These are phyloP conservation scores for Magnolia sinica DNA, from an alignment of 164 flowering plant species.

Conservation along the genomic window DNA sequence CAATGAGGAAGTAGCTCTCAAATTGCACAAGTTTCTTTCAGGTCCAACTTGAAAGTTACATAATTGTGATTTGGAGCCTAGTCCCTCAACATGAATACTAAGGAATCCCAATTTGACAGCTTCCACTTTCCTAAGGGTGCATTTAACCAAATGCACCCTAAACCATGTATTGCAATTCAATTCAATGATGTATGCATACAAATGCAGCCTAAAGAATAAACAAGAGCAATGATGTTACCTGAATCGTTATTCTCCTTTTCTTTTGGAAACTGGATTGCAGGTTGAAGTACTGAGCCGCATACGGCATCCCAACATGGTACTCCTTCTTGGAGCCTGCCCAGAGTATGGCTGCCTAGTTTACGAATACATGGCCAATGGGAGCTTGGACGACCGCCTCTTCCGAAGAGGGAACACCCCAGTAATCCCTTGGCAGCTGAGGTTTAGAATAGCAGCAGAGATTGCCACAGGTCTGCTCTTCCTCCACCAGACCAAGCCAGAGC, in stretches of 20 bases:
- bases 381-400: constrained; percentile 72
- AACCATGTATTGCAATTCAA: too few species aligned
- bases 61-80: too few species aligned
- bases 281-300: constrained; percentile 71
- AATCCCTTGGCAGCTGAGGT: constrained; percentile 60
- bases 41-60: too few species aligned
- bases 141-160: neutral
- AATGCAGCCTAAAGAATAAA: neutral
- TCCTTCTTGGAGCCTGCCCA: constrained; percentile 78
- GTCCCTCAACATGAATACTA: neutral
- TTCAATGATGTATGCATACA: neutral
- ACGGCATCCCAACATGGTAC: constrained; percentile 80
- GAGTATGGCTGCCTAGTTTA: constrained; percentile 71
- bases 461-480: constrained; percentile 67
- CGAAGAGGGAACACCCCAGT: constrained; percentile 42
- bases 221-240: neutral
- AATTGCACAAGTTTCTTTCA: too few species aligned
- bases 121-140: neutral
- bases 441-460: constrained; percentile 65
- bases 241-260: neutral
- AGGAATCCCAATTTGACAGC: neutral
- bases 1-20: too few species aligned
- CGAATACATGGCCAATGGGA: constrained; percentile 74
- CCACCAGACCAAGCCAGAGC: constrained; percentile 79
- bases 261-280: constrained; percentile 26